Evolutionary conservation across 2,329 filamentous ascomycete species (phyloP).

Genomic region (Aspergillus quadricinctus): DNA sequence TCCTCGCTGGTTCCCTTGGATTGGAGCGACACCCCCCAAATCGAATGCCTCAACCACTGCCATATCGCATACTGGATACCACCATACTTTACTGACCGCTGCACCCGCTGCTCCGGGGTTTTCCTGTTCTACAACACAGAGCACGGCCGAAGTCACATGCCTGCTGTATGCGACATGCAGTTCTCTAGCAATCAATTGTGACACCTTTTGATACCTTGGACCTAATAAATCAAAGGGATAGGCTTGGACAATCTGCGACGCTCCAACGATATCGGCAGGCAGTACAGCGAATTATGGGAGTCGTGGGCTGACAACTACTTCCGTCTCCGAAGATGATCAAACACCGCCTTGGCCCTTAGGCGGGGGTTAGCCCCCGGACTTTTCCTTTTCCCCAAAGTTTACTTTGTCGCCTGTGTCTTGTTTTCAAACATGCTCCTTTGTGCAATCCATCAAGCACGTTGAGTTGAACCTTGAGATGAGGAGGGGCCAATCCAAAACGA

Average conservation of each 20-base stretch:
- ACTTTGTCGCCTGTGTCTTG: background rate
- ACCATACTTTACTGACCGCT: background rate
- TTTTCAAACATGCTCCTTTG: background rate
- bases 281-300: background rate
- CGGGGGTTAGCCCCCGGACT: background rate
- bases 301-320: background rate
- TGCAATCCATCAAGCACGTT: too few species aligned
- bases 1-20: background rate
- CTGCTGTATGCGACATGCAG: background rate
- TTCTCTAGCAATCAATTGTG: background rate
- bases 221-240: background rate
- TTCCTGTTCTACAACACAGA: constrained; percentile 2
- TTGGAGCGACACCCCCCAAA: background rate
- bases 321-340: background rate
- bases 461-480: background rate
- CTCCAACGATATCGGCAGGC: background rate
- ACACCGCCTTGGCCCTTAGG: background rate
- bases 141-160: constrained; percentile 7
- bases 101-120: constrained; percentile 5
- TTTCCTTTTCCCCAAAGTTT: background rate
- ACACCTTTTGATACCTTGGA: background rate
- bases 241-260: background rate
- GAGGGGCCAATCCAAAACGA: background rate
- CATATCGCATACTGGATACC: background rate
- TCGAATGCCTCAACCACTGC: background rate